Base-by-base conservation (phyloP, 192 early-diverging fungal genomes). In the Umbelopsis sp. region DNA sequence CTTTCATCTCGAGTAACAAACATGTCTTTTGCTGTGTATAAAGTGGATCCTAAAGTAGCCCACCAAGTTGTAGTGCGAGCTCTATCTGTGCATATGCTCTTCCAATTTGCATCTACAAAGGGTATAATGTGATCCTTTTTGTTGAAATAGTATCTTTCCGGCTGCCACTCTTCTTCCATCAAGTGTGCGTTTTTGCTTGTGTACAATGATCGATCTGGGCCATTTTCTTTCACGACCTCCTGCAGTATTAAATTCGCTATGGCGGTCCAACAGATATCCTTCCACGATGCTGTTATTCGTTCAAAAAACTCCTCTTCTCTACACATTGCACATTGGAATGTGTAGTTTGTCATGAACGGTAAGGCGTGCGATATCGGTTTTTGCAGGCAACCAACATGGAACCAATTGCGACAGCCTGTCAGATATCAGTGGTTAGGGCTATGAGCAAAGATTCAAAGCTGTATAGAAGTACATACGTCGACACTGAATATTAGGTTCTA, bases 61-160 rank as follows among this genome's bases (percentile, higher is more conserved):
- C 88, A 89, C 89, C 89, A 90, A 9, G 89, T 90, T 11, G 83
- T 72, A 0, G 89, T 90, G 47, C 89, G 79, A 27, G 76, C 78
- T 15, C 89, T 79, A 37, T 89, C 85, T 20, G 86, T 89, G 23
- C 89, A 91, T 18, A 91, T 72, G 25, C 78, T 78, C n/a, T 76
- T 81, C 89, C 89, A 91, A 64, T 88, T 78, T 7, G 77, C 77
- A 66, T 91, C 89, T 1, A 91, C 85, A 69, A 83, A 91, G 0
- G 88, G 88, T 10, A 87, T 68, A 46, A 91, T 89, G 64, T 82
- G 81, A 20, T 87, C 83, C 46, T 91, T 86, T 69, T 90, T 90
- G 58, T 88, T 86, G 50, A 91, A 91, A 64, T 82, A 87, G 69
- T 82, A 91, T 20, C 75, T 73, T 18, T 81, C 74, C 18, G 84